phyloP scores from a whole-genome alignment of 2,329 filamentous ascomycete species.

The Penicillium hesseltinei region DNA sequence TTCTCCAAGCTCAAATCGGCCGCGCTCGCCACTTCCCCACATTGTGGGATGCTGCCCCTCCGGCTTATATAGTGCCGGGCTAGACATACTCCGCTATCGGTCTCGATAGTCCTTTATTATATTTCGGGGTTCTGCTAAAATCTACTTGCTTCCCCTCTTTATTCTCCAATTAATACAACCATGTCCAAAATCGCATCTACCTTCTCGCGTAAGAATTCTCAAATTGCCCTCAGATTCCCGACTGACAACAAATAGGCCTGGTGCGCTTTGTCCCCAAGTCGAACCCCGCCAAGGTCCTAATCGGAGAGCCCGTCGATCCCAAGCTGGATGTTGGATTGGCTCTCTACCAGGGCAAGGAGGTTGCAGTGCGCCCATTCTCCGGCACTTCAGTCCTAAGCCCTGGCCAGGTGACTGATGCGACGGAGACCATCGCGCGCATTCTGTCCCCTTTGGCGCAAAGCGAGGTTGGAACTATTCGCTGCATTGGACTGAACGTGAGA shows the following conservation, averaged over 20 bases:
- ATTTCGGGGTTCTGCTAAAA: not conserved
- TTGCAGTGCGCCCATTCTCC: conserved; percentile 57
- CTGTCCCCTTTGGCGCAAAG: conserved; percentile 51
- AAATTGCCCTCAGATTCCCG: not conserved
- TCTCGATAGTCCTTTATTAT: not conserved
- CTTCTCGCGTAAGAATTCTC: conserved; percentile 33
- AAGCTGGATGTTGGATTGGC: conserved; percentile 58
- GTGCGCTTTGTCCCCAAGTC: conserved; percentile 59
- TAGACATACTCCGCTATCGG: conserved; percentile 27
- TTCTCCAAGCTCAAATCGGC: conserved; percentile 9
- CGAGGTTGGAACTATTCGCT: conserved; percentile 58
- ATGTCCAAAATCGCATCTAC: conserved; percentile 40
- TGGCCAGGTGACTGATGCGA: conserved; percentile 50
- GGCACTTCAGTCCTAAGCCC: conserved; percentile 58
- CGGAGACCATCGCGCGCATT: conserved; percentile 40
- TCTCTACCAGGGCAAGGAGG: conserved; percentile 55
- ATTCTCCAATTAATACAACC: not conserved
- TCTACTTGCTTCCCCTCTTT: not conserved
- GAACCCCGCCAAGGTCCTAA: conserved; percentile 49
- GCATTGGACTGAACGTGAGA: conserved; percentile 57
- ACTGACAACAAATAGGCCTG: conserved; percentile 47
- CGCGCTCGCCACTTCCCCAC: conserved; percentile 18
- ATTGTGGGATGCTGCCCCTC: conserved; percentile 18
- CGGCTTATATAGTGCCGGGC: conserved; percentile 23
- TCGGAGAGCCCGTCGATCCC: conserved; percentile 56